Percentiles rank a stretch among this genome's conserved stretches.
These are phyloP conservation scores for Suhomyces sp. DNA, from an alignment of 805 yeast species.

Conservation along the genomic window DNA sequence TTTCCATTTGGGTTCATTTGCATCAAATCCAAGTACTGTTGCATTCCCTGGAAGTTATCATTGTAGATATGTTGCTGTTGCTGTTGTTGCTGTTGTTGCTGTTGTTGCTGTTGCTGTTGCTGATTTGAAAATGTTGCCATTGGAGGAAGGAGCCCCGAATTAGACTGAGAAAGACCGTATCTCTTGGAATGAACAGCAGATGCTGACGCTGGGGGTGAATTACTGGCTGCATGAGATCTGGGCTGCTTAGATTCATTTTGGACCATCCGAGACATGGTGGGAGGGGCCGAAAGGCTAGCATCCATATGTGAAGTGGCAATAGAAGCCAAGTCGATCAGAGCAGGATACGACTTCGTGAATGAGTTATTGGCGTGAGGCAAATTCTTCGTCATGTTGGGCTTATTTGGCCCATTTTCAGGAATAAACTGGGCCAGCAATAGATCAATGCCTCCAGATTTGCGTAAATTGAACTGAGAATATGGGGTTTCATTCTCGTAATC, in stretches of 20 bases:
- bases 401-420: background rate
- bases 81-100: too few species aligned
- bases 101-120: background rate
- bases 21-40: conserved; percentile 1
- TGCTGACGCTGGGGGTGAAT: background rate
- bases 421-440: conserved; percentile 25
- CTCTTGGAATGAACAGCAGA: background rate
- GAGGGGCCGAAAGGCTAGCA: conserved; percentile 11
- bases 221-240: background rate
- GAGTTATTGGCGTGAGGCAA: conserved; percentile 9
- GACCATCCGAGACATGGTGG: conserved; percentile 6
- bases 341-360: conserved; percentile 43
- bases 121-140: conserved; percentile 27
- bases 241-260: background rate
- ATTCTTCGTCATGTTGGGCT: background rate
- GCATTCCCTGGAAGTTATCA: background rate
- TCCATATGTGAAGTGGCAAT: conserved; percentile 37
- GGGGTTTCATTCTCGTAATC: background rate
- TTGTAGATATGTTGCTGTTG: background rate
- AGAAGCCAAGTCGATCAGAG: conserved; percentile 53
- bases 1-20: background rate
- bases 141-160: conserved; percentile 26
- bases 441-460: conserved; percentile 16
- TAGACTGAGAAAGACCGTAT: background rate
- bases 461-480: background rate